phyloP scores from a whole-genome alignment of 73 alveolate species.

The Paraurostyla sp. region DNA sequence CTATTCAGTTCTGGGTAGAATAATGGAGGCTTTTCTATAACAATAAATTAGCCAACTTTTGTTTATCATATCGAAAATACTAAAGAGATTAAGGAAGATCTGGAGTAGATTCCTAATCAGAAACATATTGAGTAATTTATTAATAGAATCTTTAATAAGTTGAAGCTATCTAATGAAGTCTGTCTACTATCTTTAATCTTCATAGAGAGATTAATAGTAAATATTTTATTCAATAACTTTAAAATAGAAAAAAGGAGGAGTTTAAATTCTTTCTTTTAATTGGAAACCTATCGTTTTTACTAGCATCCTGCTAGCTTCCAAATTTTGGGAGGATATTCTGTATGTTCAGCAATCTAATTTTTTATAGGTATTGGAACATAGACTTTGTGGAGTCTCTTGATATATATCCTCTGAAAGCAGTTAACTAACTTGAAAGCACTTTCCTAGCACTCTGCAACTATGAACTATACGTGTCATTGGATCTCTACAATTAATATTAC shows the following conservation, averaged over 20 bases:
- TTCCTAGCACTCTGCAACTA: constrained; percentile 64
- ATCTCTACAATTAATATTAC: constrained; percentile 56
- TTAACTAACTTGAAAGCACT: constrained; percentile 55
- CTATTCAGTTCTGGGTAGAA: neutral
- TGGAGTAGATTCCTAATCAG: neutral
- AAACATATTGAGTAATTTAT: constrained; percentile 12
- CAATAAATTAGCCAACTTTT: neutral
- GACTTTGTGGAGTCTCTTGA: constrained; percentile 56
- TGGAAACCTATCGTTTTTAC: constrained; percentile 73
- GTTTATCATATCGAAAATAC: constrained; percentile 27
- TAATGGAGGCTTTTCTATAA: neutral
- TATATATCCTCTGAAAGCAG: neutral
- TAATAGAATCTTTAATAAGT: neutral
- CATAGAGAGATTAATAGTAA: constrained; percentile 62
- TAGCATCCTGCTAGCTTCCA: constrained; percentile 63
- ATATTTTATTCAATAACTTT: neutral
- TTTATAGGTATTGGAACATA: constrained; percentile 66
- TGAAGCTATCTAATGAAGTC: constrained; percentile 47
- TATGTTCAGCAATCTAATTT: neutral
- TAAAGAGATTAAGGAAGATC: constrained; percentile 4
- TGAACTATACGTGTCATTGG: constrained; percentile 62
- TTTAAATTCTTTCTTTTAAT: constrained; percentile 41
- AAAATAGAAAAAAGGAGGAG: constrained; percentile 13
- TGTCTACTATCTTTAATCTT: constrained; percentile 34
- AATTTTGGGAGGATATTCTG: constrained; percentile 74